Evolutionary conservation across 176 grass and related monocot species (phyloP).

Genomic region (Luzula sylvatica): DNA sequence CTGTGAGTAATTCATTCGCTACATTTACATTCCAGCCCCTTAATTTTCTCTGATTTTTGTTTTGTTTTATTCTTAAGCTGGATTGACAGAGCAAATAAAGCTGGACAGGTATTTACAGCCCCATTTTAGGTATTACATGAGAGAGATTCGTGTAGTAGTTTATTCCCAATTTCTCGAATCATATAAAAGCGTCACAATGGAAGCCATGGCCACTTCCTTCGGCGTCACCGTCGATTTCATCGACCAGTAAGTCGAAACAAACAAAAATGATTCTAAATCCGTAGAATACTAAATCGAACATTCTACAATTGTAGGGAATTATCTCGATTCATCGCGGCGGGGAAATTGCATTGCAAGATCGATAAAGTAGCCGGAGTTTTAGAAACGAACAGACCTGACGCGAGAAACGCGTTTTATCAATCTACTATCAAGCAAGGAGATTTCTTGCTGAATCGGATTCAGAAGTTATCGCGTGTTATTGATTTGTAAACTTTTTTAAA

Average conservation of each 20-base stretch:
- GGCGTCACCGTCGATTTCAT: constrained; percentile 93
- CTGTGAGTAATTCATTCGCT: constrained; percentile 47
- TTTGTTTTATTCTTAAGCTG: constrained; percentile 61
- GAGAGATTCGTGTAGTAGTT: constrained; percentile 80
- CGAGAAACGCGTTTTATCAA: constrained; percentile 92
- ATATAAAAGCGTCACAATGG: constrained; percentile 98
- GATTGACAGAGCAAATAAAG: constrained; percentile 86
- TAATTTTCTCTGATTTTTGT: constrained; percentile 14
- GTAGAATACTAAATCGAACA: too few relatives aligned
- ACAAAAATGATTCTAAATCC: too few relatives aligned
- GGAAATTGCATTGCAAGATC: constrained; percentile 98
- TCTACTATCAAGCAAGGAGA: constrained; percentile 97
- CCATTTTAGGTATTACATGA: constrained; percentile 93
- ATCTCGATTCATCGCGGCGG: constrained; percentile 93
- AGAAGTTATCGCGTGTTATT: constrained; percentile 91
- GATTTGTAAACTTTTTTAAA: constrained; percentile 44
- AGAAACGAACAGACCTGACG: constrained; percentile 89
- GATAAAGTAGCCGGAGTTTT: constrained; percentile 88
- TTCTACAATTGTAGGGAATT: constrained; percentile 40
- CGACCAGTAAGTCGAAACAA: constrained; percentile 55
- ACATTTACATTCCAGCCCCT: constrained; percentile 14
- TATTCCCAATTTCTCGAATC: constrained; percentile 96
- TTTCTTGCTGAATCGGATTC: constrained; percentile 87
- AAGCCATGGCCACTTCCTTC: constrained; percentile 90
- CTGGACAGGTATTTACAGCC: constrained; percentile 83